Percentiles rank a stretch among this genome's conserved stretches.
Conservation (phyloP, 2,329 filamentous ascomycete genomes). For the Monilinia vaccinii-corymbosi region DNA sequence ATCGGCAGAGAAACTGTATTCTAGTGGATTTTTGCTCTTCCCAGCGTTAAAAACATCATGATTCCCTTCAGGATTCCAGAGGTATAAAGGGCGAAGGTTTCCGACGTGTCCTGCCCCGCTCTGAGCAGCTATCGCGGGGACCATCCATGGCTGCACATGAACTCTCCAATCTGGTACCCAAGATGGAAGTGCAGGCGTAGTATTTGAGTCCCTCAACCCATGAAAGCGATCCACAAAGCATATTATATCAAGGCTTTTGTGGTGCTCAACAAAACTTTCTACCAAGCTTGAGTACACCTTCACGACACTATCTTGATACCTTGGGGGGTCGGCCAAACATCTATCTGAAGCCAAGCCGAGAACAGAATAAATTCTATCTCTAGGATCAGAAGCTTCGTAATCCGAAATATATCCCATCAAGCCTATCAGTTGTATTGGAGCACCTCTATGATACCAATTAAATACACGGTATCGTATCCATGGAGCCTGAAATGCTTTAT, state of each 20-base stretch:
- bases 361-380: slow-evolving; percentile 16
- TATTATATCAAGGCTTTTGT: not conserved
- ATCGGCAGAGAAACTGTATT: slow-evolving; percentile 6
- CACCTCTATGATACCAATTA: not conserved
- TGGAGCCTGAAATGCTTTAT: slow-evolving; percentile 7
- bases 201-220: not conserved
- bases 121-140: slow-evolving; percentile 12
- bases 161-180: slow-evolving; percentile 18
- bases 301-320: slow-evolving; percentile 9
- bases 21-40: not conserved
- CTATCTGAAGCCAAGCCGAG: slow-evolving; percentile 10
- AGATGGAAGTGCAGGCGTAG: slow-evolving; percentile 6
- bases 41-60: not conserved
- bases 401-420: slow-evolving; percentile 9
- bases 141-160: not conserved
- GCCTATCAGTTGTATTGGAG: not conserved
- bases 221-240: not conserved
- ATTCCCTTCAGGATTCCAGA: not conserved
- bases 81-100: slow-evolving; percentile 4
- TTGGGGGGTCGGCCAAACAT: not conserved
- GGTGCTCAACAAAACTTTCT: not conserved
- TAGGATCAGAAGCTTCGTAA: slow-evolving; percentile 13
- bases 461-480: slow-evolving; percentile 10
- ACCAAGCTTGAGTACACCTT: slow-evolving; percentile 1
- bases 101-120: slow-evolving; percentile 4